phyloP scores from a whole-genome alignment of 2,329 filamentous ascomycete species.

The Cladosporium phlei region DNA sequence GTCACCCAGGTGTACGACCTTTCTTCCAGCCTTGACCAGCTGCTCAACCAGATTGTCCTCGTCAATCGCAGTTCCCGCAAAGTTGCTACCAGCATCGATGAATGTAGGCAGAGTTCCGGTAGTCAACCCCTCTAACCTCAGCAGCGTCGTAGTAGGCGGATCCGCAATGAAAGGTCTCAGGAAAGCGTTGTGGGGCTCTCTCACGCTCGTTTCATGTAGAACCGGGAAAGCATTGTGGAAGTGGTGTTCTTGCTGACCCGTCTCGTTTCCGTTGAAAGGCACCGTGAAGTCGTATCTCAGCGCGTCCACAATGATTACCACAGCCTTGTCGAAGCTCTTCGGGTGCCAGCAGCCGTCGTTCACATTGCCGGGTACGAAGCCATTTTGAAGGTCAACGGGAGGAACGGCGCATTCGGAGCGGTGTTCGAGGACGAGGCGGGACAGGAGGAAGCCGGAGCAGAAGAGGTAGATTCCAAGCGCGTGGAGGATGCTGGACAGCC shows the following conservation, averaged over 20 bases:
- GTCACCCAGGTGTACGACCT: conserved; percentile 89
- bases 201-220: conserved; percentile 73
- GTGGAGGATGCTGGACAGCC: conserved; percentile 58
- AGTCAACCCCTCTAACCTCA: conserved; percentile 87
- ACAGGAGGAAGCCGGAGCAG: conserved; percentile 89
- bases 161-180: conserved; percentile 94
- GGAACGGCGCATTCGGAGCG: conserved; percentile 71
- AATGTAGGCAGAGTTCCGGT: conserved; percentile 95
- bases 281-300: conserved; percentile 95
- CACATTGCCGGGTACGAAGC: conserved; percentile 37
- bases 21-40: conserved; percentile 61
- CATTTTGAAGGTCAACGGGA: conserved; percentile 50
- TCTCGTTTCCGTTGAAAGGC: conserved; percentile 57
- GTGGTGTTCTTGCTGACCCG: conserved; percentile 48
- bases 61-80: conserved; percentile 89
- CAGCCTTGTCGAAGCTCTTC: conserved; percentile 84
- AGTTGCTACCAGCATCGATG: conserved; percentile 88
- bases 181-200: conserved; percentile 75
- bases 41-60: conserved; percentile 77
- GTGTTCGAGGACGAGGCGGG: conserved; percentile 73
- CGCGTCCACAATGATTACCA: conserved; percentile 87
- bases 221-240: conserved; percentile 89
- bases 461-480: conserved; percentile 82
- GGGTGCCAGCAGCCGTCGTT: conserved; percentile 88
- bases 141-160: conserved; percentile 87